phyloP scores from a whole-genome alignment of 371 early-diverging fungal genomes.

The Mortierella sp. region DNA sequence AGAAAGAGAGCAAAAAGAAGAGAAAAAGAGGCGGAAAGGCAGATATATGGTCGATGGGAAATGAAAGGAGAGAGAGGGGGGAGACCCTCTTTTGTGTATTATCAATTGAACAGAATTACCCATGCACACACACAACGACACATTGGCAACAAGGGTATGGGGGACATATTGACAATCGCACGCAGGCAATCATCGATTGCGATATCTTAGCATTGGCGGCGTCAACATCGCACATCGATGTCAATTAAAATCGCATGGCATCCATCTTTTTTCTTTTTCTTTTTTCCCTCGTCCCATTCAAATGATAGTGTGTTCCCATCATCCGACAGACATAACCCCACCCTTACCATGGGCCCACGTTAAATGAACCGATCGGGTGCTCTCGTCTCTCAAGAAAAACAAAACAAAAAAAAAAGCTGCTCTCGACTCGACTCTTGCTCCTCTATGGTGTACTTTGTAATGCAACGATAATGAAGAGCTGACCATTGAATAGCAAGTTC shows the following conservation, averaged over 20 bases:
- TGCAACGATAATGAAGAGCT: no score
- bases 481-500: no score
- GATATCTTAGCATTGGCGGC: background rate
- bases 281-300: background rate
- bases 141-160: no score
- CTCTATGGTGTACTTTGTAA: no score
- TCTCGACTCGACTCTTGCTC: no score
- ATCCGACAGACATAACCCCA: background rate
- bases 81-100: background rate
- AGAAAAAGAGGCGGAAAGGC: constrained; percentile 2
- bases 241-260: background rate
- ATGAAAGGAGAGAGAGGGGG: background rate
- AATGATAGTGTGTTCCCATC: background rate
- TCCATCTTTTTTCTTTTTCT: background rate
- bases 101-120: background rate
- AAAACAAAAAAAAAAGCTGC: no score
- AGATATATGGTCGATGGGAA: no score
- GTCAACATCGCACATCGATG: no score
- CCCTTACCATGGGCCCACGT: no score
- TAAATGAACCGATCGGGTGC: no score
- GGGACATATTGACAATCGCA: background rate
- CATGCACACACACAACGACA: background rate
- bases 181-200: background rate
- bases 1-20: background rate
- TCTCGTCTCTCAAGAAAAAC: no score